Evolutionary conservation across 2,329 filamentous ascomycete genomes (phyloP).

Genomic region (Botryosphaeria agaves): DNA sequence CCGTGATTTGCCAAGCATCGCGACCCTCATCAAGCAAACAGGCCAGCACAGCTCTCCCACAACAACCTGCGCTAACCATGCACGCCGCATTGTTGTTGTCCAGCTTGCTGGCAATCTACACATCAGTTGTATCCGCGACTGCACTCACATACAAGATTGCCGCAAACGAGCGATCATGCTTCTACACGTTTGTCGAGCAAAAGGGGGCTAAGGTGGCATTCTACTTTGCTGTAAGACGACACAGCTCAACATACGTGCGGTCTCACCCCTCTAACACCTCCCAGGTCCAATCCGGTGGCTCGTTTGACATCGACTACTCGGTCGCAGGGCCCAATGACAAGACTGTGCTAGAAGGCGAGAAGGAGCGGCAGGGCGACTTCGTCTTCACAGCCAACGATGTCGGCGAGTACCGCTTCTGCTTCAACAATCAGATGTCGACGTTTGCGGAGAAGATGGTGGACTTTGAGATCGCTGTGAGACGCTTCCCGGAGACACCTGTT

Average conservation of each 20-base stretch:
- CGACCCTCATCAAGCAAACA: no score
- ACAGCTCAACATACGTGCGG: no score
- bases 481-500: no score
- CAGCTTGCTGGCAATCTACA: constrained; percentile 54
- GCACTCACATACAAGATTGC: constrained; percentile 84
- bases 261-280: no score
- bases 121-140: constrained; percentile 62
- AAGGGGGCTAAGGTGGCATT: constrained; percentile 83
- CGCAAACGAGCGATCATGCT: constrained; percentile 90
- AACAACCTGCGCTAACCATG: no score
- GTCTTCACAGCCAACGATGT: constrained; percentile 82
- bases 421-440: constrained; percentile 96
- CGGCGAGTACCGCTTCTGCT: constrained; percentile 94
- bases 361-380: constrained; percentile 91
- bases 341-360: constrained; percentile 67
- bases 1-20: no score
- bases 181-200: constrained; percentile 67
- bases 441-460: constrained; percentile 96
- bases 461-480: constrained; percentile 80
- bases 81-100: constrained; percentile 14
- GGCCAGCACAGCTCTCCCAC: no score
- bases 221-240: constrained; percentile 98
- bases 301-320: constrained; percentile 89
- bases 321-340: constrained; percentile 71
- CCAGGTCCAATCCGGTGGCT: constrained; percentile 96